A percentile compares a stretch with the other conserved stretches of the same genome.
Evolutionary conservation across 495 filamentous ascomycete species (phyloP).

Genomic region (Hyaloscypha bicolor): DNA sequence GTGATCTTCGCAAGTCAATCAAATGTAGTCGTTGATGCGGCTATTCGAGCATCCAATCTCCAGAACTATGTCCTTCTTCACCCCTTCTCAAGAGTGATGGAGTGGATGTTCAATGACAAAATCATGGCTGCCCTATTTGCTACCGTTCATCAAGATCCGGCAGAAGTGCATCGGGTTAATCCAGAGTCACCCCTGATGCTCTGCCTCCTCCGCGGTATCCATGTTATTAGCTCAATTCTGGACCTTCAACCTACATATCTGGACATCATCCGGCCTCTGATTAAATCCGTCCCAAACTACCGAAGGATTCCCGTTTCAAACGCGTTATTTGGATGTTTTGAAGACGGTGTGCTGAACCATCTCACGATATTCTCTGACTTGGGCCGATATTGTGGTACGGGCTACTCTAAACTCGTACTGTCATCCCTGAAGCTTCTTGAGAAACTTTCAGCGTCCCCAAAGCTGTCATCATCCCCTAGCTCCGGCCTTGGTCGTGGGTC

Average conservation of each 20-base stretch:
- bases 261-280: slow-evolving; percentile 76
- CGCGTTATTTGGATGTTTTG: slow-evolving; percentile 77
- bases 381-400: slow-evolving; percentile 80
- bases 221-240: slow-evolving; percentile 78
- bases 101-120: slow-evolving; percentile 95
- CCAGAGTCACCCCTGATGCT: slow-evolving; percentile 75
- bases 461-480: slow-evolving; percentile 62
- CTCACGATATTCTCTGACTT: slow-evolving; percentile 74
- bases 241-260: slow-evolving; percentile 90
- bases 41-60: slow-evolving; percentile 70
- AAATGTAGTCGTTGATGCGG: slow-evolving; percentile 68
- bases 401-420: slow-evolving; percentile 73
- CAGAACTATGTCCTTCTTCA: slow-evolving; percentile 80
- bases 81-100: slow-evolving; percentile 90
- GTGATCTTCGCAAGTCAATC: slow-evolving; percentile 79
- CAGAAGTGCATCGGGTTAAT: slow-evolving; percentile 64
- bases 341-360: slow-evolving; percentile 86
- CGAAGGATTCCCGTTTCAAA: slow-evolving; percentile 57
- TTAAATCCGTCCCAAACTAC: slow-evolving; percentile 51
- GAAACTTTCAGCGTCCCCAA: slow-evolving; percentile 80
- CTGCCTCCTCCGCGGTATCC: slow-evolving; percentile 70
- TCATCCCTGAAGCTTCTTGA: slow-evolving; percentile 78
- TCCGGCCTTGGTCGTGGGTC: slow-evolving; percentile 49
- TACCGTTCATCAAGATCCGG: slow-evolving; percentile 70
- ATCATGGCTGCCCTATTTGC: slow-evolving; percentile 78